Base-by-base conservation (phyloP, 106 monocot genomes). In the Amphibolis antarctica region DNA sequence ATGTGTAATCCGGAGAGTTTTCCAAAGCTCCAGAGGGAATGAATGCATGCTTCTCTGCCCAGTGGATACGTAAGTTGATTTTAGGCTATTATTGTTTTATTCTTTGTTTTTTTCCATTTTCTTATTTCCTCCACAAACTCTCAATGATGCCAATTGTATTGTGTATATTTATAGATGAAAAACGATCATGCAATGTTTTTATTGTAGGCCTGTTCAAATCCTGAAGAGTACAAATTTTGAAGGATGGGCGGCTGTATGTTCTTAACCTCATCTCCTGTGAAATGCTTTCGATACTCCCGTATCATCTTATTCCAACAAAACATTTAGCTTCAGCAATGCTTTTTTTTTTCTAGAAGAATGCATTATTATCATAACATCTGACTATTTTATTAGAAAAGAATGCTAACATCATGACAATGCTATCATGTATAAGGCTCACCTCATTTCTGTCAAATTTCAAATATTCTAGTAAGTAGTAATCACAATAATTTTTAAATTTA, bases 31-130 rank as follows among this genome's bases (percentile, higher is more conserved):
- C 21, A 66, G 62, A 60, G 96, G 84, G 28, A 61, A 90, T 60
- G 86, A 98, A 43, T 98, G 96, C 84, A 80, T 98, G 86, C 76
- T 98, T 44, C 82, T 98, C 21, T 98, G 90, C 66, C 96, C 96
- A 44, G 82, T 98, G 21, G 96, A 98, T 74, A 86, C 76, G 96
- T 98, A 55, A 81, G 88, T 71, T 62, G 3, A 10, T 20, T 17
- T 42, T 42, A 50, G 18, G 27, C 43, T 36, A 21, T 42, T 60
- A 0, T 20, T 53, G 10, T 53, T 53, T 51, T 53, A 22, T 22
- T 24, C 19, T 1, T 17, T 19, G 3, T 49, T 49, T n/a, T 17
- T 17, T 4, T 2, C 7, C 7, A 7, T 36, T 36, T 2, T 36
- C 36, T 4, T 36, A 36, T 7, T 36, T 36, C 36, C 2, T 36